Conservation (phyloP, 768 basidiomycete genomes). For the Pholiota molesta region DNA sequence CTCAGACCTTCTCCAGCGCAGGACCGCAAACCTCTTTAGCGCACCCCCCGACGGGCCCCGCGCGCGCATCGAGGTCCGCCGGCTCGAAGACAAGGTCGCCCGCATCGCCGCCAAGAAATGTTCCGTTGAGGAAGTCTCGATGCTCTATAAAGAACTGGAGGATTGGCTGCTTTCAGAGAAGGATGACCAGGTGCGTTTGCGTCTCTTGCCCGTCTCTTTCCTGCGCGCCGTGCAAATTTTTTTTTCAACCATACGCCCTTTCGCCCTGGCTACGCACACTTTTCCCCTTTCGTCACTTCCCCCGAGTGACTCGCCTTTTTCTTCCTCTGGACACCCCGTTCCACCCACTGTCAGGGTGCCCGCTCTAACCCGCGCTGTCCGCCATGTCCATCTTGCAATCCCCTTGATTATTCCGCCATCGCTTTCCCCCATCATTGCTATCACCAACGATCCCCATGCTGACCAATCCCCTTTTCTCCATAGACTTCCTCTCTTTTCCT, state of each 20-base stretch:
- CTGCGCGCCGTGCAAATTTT: neutral
- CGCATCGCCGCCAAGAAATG: constrained; percentile 83
- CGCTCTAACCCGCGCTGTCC: too few relatives aligned
- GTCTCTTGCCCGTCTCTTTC: constrained; percentile 14
- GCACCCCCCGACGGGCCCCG: constrained; percentile 39
- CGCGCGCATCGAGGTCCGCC: constrained; percentile 57
- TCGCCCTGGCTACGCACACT: neutral
- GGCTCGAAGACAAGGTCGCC: constrained; percentile 78
- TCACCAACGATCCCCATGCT: neutral
- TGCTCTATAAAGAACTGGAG: constrained; percentile 78
- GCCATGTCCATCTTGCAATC: too few relatives aligned
- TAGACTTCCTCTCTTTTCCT: constrained; percentile 72
- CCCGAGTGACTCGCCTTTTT: constrained; percentile 12
- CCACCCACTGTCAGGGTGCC: neutral
- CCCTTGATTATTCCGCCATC: too few relatives aligned
- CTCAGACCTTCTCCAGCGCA: constrained; percentile 44
- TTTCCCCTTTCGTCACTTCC: constrained; percentile 19
- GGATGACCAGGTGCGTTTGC: constrained; percentile 63
- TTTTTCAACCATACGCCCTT: neutral
- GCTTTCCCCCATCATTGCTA: too few relatives aligned
- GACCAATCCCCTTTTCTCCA: constrained; percentile 10
- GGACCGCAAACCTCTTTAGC: constrained; percentile 48
- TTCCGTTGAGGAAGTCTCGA: constrained; percentile 82
- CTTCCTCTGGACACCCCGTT: constrained; percentile 9
- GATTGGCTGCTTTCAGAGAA: constrained; percentile 72